These are phyloP conservation scores for Agrostemma githago DNA, from an alignment of 148 eudicot genomes.

Conservation along the genomic window DNA sequence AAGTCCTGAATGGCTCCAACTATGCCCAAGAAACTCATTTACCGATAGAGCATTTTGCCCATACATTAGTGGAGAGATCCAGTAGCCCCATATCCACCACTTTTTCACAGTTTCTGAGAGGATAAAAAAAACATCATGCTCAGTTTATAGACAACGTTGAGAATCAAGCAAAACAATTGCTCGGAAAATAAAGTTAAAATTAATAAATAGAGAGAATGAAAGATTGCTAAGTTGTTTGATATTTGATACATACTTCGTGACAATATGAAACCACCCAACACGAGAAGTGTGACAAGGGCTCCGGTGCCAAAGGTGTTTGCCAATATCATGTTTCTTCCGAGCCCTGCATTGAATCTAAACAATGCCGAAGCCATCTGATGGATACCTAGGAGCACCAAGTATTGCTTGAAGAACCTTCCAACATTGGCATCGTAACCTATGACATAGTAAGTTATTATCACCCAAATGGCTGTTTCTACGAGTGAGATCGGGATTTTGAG, in stretches of 20 bases:
- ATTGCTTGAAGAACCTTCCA: constrained; percentile 60
- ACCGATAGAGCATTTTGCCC: constrained; percentile 67
- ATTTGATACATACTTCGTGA: constrained; percentile 46
- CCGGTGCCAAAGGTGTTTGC: constrained; percentile 82
- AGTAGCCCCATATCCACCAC: constrained; percentile 97
- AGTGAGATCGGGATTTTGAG: constrained; percentile 68
- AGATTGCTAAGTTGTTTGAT: constrained; percentile 2
- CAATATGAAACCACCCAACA: constrained; percentile 71
- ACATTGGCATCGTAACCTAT: constrained; percentile 67
- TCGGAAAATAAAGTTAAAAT: not conserved
- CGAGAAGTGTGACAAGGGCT: constrained; percentile 50
- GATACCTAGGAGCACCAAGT: constrained; percentile 44
- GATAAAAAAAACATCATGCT: not conserved
- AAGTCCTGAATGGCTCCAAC: constrained; percentile 62
- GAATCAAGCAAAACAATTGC: not conserved
- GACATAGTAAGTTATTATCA: constrained; percentile 54
- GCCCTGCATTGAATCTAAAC: constrained; percentile 57
- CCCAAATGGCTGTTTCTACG: constrained; percentile 65
- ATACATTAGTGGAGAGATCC: constrained; percentile 81
- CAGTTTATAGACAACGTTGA: not conserved
- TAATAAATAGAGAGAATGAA: not conserved
- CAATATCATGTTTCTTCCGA: constrained; percentile 72
- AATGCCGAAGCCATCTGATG: constrained; percentile 75
- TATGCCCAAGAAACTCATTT: constrained; percentile 79
- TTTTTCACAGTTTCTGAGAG: constrained; percentile 49